phyloP scores from a whole-genome alignment of 2,329 filamentous ascomycete genomes.

The Fragosphaeria purpurea region DNA sequence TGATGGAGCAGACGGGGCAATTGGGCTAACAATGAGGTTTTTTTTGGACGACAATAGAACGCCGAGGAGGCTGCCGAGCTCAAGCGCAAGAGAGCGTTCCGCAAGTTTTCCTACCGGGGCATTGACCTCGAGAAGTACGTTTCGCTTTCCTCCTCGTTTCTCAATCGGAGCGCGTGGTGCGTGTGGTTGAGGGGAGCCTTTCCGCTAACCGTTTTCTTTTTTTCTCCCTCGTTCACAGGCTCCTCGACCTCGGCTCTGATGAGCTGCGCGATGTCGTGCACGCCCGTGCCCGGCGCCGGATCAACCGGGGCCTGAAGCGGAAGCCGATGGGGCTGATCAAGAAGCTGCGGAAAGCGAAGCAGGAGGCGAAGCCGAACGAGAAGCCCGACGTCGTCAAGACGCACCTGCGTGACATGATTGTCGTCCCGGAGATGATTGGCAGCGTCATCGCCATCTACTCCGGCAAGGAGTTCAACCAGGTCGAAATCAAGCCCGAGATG shows the following conservation, averaged over 20 bases:
- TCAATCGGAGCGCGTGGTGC: too few relatives aligned
- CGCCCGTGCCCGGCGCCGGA: slow-evolving; percentile 94
- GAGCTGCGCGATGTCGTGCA: slow-evolving; percentile 99
- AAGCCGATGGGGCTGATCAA: slow-evolving; percentile 99
- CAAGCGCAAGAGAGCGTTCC: slow-evolving; percentile 99
- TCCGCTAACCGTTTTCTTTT: neutral
- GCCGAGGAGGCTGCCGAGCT: slow-evolving; percentile 97
- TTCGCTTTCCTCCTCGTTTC: too few relatives aligned
- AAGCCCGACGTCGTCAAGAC: slow-evolving; percentile 99
- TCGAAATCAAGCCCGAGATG: slow-evolving; percentile 99
- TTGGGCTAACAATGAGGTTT: neutral
- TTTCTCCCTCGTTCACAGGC: slow-evolving; percentile 43
- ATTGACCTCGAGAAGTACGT: slow-evolving; percentile 99
- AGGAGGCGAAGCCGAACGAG: slow-evolving; percentile 98
- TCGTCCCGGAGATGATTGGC: slow-evolving; percentile 99
- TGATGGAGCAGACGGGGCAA: neutral
- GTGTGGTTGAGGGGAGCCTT: too few relatives aligned
- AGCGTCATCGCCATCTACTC: slow-evolving; percentile 98
- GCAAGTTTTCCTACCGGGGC: slow-evolving; percentile 99
- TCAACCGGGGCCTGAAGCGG: slow-evolving; percentile 99
- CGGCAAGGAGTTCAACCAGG: slow-evolving; percentile 99
- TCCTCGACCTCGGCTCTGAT: slow-evolving; percentile 96
- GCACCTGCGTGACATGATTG: slow-evolving; percentile 98
- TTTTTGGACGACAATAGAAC: slow-evolving; percentile 48
- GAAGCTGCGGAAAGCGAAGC: slow-evolving; percentile 99